Percentiles rank a stretch among this genome's conserved stretches.
Conservation (phyloP, 2,329 filamentous ascomycete species). For the Alternaria infectoria region DNA sequence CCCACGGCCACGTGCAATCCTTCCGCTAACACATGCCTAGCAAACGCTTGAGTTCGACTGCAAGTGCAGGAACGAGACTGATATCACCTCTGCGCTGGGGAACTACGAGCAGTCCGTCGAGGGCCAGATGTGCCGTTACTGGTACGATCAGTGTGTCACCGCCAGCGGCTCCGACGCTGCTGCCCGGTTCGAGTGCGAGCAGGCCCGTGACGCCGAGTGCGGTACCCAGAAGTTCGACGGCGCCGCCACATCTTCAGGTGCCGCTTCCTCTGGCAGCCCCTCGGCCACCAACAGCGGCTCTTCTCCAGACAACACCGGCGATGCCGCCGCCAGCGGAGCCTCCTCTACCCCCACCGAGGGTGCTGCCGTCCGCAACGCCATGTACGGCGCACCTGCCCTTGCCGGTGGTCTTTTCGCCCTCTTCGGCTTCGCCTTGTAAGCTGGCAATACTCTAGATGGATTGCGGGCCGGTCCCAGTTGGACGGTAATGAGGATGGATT, state of each 20-base stretch:
- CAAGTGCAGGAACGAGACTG: conserved; percentile 62
- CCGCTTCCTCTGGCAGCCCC: conserved; percentile 29
- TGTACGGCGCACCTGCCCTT: conserved; percentile 59
- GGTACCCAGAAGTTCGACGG: conserved; percentile 52
- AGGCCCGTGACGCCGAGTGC: conserved; percentile 53
- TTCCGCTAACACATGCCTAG: conserved; percentile 47
- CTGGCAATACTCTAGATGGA: conserved; percentile 11
- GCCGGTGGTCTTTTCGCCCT: conserved; percentile 61
- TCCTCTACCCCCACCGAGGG: conserved; percentile 31
- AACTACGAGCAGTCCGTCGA: conserved; percentile 65
- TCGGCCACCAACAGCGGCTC: conserved; percentile 33
- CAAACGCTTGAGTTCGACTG: conserved; percentile 62
- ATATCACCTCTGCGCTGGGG: conserved; percentile 50
- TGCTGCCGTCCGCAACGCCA: conserved; percentile 54
- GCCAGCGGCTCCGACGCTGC: conserved; percentile 48
- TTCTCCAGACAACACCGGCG: conserved; percentile 37
- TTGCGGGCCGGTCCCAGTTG: conserved; percentile 36
- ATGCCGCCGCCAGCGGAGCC: conserved; percentile 35
- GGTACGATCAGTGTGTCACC: conserved; percentile 52
- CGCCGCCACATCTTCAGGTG: conserved; percentile 32
- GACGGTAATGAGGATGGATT: conserved; percentile 33
- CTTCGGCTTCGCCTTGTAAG: conserved; percentile 65
- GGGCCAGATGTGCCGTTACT: conserved; percentile 64
- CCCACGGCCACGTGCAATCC: too few species aligned
- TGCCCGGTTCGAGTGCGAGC: conserved; percentile 54